Evolutionary conservation across 2,329 filamentous ascomycete species (phyloP).

Genomic region (Bipolaris victoriae): DNA sequence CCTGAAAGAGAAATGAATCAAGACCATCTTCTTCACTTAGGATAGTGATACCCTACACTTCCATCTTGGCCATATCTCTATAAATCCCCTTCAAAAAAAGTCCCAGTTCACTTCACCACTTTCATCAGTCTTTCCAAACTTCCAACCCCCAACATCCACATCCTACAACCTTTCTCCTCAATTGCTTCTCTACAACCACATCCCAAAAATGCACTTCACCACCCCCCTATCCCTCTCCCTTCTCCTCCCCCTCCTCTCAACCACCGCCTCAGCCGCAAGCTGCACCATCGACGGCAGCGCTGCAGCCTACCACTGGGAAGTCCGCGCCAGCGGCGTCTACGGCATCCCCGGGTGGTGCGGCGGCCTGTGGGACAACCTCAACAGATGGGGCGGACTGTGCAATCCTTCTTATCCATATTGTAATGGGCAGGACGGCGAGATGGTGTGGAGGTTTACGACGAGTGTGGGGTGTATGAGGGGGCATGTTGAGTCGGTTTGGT

Average conservation of each 20-base stretch:
- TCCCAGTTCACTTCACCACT: background rate
- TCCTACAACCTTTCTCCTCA: no score
- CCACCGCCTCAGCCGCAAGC: background rate
- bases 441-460: constrained; percentile 1
- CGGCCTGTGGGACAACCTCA: background rate
- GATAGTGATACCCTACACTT: no score
- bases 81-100: no score
- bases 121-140: background rate
- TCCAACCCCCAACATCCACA: no score
- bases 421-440: background rate
- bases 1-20: no score
- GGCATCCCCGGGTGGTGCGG: background rate
- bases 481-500: constrained; percentile 2
- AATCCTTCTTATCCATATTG: background rate
- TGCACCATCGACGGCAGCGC: background rate
- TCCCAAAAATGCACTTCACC: background rate
- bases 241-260: background rate
- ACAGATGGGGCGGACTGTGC: background rate
- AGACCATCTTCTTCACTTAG: no score
- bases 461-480: background rate
- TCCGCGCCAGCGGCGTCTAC: background rate
- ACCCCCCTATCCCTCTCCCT: background rate
- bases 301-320: background rate
- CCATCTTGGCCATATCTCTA: no score
- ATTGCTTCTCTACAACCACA: no score